Evolutionary conservation across 2,329 filamentous ascomycete species (phyloP), one percentile per base, ranked within the genome.

Genomic region (Lachnellula suecica): DNA sequence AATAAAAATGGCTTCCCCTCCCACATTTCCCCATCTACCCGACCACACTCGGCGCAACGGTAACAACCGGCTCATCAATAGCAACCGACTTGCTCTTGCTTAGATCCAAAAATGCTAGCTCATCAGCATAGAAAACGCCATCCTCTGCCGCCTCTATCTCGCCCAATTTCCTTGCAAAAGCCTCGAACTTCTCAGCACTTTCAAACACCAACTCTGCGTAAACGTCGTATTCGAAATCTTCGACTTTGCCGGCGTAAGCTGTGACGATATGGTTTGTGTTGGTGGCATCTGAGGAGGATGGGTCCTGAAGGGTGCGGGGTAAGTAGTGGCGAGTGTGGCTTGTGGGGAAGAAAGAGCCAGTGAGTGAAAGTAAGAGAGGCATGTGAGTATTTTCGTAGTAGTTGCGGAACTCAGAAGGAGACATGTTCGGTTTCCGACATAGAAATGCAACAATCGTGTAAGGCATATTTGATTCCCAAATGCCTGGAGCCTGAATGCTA

Each of bases 321-420:
- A 45, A 15, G 27, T 34, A 45, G 25, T 45, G 17, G 23, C 17
- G 23, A 6, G 23, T 45, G 24, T 45, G 27, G n/a, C 24, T 22
- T 10, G 10, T 29, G 23, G 27, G 43, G 25, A 45, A 45, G 15
- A 29, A n/a, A 25, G 23, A 13, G 10, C 43, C 27, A 17, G 29
- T 19, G 23, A 13, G 13, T n/a, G 11, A 20, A 10, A 34, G 15
- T 5, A 45, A 25, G 17, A 45, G 43, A 10, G 43, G 24, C 23
- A 45, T 31, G 25, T 45, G 43, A 7, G 13, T 34, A n/a, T 25
- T 45, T 20, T 45, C 43, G 25, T 45, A 34, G 43, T 45, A 45
- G 43, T 25, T 34, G 13, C 27, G 23, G 17, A 45, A 45, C 31
- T 45, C 24, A 4, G 23, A 2, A 25, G 43, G 24, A 25, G 25